Conservation (phyloP, 177 flowering plant species). For the Telopea speciosissima region DNA sequence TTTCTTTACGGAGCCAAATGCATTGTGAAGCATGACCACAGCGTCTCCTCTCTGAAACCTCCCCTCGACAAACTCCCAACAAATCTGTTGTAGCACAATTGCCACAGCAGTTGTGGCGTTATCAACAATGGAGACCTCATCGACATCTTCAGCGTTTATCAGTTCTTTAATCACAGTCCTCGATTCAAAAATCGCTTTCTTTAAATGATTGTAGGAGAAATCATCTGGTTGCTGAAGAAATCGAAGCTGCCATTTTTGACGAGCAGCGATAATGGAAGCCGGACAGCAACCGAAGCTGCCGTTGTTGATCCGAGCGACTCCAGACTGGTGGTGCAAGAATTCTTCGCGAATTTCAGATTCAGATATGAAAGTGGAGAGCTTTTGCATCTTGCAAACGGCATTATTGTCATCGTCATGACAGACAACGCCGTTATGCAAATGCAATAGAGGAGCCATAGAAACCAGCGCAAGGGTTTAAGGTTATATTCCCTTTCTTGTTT, state of each 20-base stretch:
- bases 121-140: slow-evolving; percentile 1
- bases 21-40: slow-evolving; percentile 69
- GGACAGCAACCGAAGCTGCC: slow-evolving; percentile 96
- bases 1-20: slow-evolving; percentile 87
- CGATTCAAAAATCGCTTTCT: background rate
- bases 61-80: no score
- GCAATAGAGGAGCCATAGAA: no score
- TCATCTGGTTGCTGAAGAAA: slow-evolving; percentile 4
- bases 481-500: no score
- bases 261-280: slow-evolving; percentile 51
- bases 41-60: no score
- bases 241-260: slow-evolving; percentile 9
- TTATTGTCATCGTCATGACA: slow-evolving; percentile 11
- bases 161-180: background rate
- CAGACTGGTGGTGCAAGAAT: slow-evolving; percentile 74
- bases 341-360: slow-evolving; percentile 45
- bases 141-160: slow-evolving; percentile 1
- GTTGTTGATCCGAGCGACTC: slow-evolving; percentile 76
- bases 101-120: slow-evolving; percentile 97
- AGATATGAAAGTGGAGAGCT: slow-evolving; percentile 32
- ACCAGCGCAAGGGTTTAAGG: background rate
- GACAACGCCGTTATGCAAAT: no score
- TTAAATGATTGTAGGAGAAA: slow-evolving; percentile 64
- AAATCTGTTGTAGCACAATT: slow-evolving; percentile 74
- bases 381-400: slow-evolving; percentile 35